phyloP scores from a whole-genome alignment of 1,284 basidiomycete species.

The Veloporphyrellus conicus region DNA sequence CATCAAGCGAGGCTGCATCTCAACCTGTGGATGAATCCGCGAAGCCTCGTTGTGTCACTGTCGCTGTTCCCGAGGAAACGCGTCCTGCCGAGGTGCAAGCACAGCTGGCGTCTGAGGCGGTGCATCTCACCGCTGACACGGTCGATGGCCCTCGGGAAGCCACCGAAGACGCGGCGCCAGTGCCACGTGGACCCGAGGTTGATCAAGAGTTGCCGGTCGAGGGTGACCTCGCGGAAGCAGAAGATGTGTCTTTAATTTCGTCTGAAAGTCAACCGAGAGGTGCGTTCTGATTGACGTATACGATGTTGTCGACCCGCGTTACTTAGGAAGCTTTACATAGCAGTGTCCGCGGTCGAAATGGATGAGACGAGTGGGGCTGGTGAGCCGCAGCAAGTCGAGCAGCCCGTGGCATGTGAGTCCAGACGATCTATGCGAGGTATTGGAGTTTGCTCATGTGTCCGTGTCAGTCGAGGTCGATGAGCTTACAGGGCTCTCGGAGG shows the following conservation, averaged over 20 bases:
- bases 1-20: constrained; percentile 7
- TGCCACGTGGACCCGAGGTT: not conserved
- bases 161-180: not conserved
- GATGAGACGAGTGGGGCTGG: not conserved
- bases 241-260: not conserved
- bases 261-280: constrained; percentile 3
- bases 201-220: not conserved
- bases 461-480: constrained; percentile 1
- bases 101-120: not conserved
- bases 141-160: not conserved
- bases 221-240: not conserved
- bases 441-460: constrained; percentile 3
- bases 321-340: not conserved
- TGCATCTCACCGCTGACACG: not conserved
- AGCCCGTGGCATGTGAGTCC: constrained; percentile 9
- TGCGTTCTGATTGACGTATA: not conserved
- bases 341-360: not conserved
- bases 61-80: constrained; percentile 5
- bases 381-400: constrained; percentile 1
- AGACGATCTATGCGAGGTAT: not conserved
- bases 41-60: not conserved
- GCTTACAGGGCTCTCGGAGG: not conserved
- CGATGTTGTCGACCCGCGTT: not conserved
- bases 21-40: constrained; percentile 10
- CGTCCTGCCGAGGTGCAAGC: not conserved